phyloP scores from a whole-genome alignment of 2,329 filamentous ascomycete genomes.

The Cytospora schulzeri region DNA sequence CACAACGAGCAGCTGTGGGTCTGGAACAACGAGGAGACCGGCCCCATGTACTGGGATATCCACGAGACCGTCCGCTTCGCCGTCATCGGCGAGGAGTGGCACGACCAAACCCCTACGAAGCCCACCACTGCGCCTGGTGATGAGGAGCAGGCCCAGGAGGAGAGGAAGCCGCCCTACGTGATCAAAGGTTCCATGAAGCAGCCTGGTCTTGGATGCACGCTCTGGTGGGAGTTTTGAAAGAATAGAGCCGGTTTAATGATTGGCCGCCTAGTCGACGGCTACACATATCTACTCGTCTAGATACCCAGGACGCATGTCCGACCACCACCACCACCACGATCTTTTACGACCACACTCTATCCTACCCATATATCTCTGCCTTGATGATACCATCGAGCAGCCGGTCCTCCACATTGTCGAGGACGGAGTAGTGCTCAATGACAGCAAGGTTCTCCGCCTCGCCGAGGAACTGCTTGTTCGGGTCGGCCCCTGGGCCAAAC shows the following conservation, averaged over 20 bases:
- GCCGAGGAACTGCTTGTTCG: conserved; percentile 89
- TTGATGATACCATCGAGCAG: conserved; percentile 62
- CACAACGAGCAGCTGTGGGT: conserved; percentile 79
- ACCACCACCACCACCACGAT: neutral
- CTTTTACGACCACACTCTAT: neutral
- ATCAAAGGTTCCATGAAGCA: conserved; percentile 67
- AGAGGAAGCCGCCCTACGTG: conserved; percentile 68
- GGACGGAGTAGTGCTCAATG: conserved; percentile 87
- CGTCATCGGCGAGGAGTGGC: conserved; percentile 86
- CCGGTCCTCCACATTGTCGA: conserved; percentile 85
- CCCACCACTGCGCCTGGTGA: conserved; percentile 61
- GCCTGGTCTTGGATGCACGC: conserved; percentile 61
- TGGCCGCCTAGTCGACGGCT: neutral
- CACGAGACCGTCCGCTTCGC: conserved; percentile 87
- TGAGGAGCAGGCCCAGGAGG: conserved; percentile 44
- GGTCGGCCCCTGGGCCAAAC: conserved; percentile 91
- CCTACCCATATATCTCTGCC: conserved; percentile 30
- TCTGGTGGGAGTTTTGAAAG: conserved; percentile 60
- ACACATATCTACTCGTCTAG: conserved; percentile 17
- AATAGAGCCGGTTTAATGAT: conserved; percentile 21
- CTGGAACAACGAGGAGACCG: conserved; percentile 74
- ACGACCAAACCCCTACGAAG: conserved; percentile 78
- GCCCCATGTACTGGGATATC: conserved; percentile 79
- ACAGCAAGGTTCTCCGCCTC: conserved; percentile 97
- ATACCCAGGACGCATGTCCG: neutral